Conservation (phyloP, 2,329 filamentous ascomycete genomes). For the Penicillium psychrosexuale region DNA sequence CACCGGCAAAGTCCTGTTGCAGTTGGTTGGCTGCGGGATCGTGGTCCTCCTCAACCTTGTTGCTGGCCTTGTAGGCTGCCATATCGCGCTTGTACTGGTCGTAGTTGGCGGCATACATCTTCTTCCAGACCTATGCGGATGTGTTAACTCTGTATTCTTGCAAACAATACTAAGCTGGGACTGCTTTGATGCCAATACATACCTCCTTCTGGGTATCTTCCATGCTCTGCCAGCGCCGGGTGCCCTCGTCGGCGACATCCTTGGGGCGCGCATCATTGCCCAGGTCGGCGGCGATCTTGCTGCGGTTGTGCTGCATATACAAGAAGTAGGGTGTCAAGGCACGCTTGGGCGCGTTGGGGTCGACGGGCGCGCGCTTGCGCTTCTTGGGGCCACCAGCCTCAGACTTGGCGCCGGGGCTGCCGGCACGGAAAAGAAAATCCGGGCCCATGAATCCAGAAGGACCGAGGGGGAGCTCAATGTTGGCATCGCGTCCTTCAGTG, state of each 20-base stretch:
- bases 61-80: conserved; percentile 55
- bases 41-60: conserved; percentile 44
- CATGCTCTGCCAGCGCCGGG: conserved; percentile 81
- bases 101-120: conserved; percentile 57
- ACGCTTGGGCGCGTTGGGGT: conserved; percentile 92
- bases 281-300: conserved; percentile 75
- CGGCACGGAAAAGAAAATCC: conserved; percentile 43
- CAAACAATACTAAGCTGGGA: no score
- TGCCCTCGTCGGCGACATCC: conserved; percentile 83
- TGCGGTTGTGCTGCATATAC: conserved; percentile 84
- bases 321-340: conserved; percentile 93
- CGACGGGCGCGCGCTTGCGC: conserved; percentile 80
- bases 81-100: conserved; percentile 56
- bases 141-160: conserved; percentile 8
- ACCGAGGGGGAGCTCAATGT: conserved; percentile 52
- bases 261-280: conserved; percentile 74
- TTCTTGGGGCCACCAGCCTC: conserved; percentile 72
- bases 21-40: conserved; percentile 42
- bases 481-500: conserved; percentile 58
- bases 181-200: conserved; percentile 22
- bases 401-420: conserved; percentile 38
- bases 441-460: conserved; percentile 36
- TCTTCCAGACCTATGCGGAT: conserved; percentile 50
- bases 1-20: conserved; percentile 41
- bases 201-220: conserved; percentile 67